phyloP scores from a whole-genome alignment of 257 asterid genomes.

The Ilex asprella region DNA sequence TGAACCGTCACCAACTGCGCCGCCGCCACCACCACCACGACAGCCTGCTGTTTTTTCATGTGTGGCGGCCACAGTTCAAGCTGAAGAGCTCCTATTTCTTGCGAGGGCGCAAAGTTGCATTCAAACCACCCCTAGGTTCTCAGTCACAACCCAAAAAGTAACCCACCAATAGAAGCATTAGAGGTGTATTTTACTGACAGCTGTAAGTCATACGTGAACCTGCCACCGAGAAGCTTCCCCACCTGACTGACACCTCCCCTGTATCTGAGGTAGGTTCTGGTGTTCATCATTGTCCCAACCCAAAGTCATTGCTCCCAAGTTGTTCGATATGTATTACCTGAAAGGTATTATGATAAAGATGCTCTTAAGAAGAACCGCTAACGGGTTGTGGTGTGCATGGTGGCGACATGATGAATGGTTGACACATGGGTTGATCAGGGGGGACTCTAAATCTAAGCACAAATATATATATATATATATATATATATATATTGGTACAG shows the following conservation, averaged over 20 bases:
- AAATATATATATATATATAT: no score
- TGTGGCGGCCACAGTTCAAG: slow-evolving; percentile 5
- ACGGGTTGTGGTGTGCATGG: background rate
- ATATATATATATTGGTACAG: no score
- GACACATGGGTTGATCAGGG: slow-evolving; percentile 13
- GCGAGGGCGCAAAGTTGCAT: slow-evolving; percentile 28
- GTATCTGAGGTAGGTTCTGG: background rate
- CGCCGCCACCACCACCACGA: background rate
- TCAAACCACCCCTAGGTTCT: slow-evolving; percentile 25
- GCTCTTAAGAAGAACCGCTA: no score
- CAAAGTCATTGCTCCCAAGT: background rate
- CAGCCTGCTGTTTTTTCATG: background rate
- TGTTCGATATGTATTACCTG: no score
- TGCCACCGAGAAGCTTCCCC: slow-evolving; percentile 3
- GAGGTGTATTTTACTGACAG: slow-evolving; percentile 1
- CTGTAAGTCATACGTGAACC: slow-evolving; percentile 1
- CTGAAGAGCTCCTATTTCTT: slow-evolving; percentile 18
- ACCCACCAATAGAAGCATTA: slow-evolving; percentile 12
- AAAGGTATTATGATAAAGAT: no score
- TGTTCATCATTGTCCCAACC: slow-evolving; percentile 7
- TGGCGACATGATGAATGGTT: slow-evolving; percentile 7
- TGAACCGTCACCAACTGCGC: slow-evolving; percentile 4
- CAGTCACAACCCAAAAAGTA: slow-evolving; percentile 9
- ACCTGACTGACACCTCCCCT: no score
- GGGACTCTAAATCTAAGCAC: no score